These are phyloP conservation scores for Boletus rex-veris DNA, from an alignment of 768 basidiomycete species.

Conservation along the genomic window DNA sequence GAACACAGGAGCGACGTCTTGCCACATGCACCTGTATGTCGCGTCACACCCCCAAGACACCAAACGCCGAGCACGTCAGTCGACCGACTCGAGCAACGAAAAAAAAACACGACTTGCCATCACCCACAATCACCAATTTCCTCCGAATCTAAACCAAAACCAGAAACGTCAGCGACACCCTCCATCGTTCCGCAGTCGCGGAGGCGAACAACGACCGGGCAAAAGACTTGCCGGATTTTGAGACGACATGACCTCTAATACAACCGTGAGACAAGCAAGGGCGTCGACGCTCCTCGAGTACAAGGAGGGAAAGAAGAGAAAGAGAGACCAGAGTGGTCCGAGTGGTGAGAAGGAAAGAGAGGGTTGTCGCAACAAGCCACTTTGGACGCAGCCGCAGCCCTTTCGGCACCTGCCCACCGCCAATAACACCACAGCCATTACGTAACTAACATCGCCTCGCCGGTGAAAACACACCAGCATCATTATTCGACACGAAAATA, in stretches of 20 bases:
- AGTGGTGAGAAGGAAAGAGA: conserved; percentile 20
- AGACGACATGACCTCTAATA: conserved; percentile 37
- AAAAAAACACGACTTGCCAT: conserved; percentile 57
- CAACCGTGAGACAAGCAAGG: background rate
- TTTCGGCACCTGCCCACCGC: conserved; percentile 24
- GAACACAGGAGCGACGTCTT: conserved; percentile 91
- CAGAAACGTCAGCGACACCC: too few relatives aligned
- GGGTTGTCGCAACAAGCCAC: conserved; percentile 21
- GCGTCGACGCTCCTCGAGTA: conserved; percentile 1
- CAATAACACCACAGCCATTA: conserved; percentile 26
- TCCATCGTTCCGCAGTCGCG: background rate
- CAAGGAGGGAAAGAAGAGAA: background rate
- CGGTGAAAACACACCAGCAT: background rate
- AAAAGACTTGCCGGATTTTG: conserved; percentile 56
- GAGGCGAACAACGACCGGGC: background rate
- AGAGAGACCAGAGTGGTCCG: background rate
- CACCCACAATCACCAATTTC: conserved; percentile 95
- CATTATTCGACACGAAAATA: background rate
- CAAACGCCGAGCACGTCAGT: too few relatives aligned
- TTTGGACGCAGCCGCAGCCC: conserved; percentile 24
- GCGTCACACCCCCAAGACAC: too few relatives aligned
- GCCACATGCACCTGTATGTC: conserved; percentile 77
- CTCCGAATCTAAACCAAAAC: conserved; percentile 66
- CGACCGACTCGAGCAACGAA: too few relatives aligned
- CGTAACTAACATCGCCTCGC: conserved; percentile 25